Percentiles rank a stretch among this genome's conserved stretches.
These are phyloP conservation scores for Arachnomyces sp. DNA, from an alignment of 2,329 filamentous ascomycete species.

Conservation along the genomic window DNA sequence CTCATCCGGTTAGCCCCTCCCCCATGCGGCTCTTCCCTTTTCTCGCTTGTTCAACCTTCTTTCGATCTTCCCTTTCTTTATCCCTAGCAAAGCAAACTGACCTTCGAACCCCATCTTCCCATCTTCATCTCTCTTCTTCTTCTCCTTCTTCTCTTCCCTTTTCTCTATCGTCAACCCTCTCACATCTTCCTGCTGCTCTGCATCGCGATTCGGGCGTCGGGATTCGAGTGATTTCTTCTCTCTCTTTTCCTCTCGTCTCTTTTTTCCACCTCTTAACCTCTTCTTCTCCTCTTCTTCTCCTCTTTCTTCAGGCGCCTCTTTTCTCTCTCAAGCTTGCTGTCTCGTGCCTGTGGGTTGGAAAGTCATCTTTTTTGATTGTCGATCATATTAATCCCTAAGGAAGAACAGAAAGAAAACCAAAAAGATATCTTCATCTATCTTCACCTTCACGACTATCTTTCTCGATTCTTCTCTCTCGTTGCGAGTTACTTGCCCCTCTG, in stretches of 20 bases:
- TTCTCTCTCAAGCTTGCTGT: slow-evolving; percentile 3
- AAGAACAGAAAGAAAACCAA: slow-evolving; percentile 15
- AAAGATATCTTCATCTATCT: slow-evolving; percentile 17
- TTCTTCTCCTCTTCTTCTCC: slow-evolving; percentile 5
- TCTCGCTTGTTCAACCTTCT: slow-evolving; percentile 4
- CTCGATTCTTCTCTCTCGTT: slow-evolving; percentile 4
- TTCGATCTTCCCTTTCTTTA: slow-evolving; percentile 4
- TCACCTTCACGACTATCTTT: slow-evolving; percentile 11
- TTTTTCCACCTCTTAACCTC: slow-evolving; percentile 5
- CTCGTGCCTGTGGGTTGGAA: slow-evolving; percentile 6
- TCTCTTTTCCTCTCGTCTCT: slow-evolving; percentile 7
- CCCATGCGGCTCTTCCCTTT: slow-evolving; percentile 3
- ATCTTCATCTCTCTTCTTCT: slow-evolving; percentile 21
- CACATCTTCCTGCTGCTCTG: slow-evolving; percentile 5
- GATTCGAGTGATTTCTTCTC: slow-evolving; percentile 10
- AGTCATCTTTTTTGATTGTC: slow-evolving; percentile 2
- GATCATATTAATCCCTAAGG: slow-evolving; percentile 6
- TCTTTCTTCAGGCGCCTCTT: slow-evolving; percentile 3
- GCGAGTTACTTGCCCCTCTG: slow-evolving; percentile 7
- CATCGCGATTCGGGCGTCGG: slow-evolving; percentile 7
- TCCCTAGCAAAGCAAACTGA: not conserved
- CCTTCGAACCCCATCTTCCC: too few relatives aligned
- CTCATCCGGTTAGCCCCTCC: not conserved
- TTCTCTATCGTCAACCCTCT: slow-evolving; percentile 10
- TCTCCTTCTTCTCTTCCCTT: slow-evolving; percentile 20